Conservation (phyloP, 495 filamentous ascomycete species). For the Penicillium manginii region DNA sequence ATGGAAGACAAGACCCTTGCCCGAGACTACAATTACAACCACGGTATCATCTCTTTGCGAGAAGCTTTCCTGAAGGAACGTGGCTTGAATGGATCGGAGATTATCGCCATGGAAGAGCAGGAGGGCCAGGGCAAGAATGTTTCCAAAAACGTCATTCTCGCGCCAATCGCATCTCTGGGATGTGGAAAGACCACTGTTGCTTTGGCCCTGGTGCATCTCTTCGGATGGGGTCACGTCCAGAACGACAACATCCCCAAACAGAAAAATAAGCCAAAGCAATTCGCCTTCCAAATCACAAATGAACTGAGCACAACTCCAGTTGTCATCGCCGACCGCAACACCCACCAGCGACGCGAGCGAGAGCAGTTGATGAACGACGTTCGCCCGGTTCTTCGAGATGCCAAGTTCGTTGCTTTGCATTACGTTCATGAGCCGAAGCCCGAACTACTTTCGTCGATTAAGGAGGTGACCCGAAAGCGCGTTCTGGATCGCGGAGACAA, state of each 20-base stretch:
- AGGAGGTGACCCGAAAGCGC: conserved; percentile 73
- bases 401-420: conserved; percentile 85
- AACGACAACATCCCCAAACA: conserved; percentile 93
- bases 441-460: conserved; percentile 62
- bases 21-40: conserved; percentile 77
- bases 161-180: conserved; percentile 88
- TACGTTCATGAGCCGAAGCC: conserved; percentile 77
- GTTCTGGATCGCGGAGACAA: conserved; percentile 90
- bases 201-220: conserved; percentile 78
- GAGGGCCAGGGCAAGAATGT: conserved; percentile 45
- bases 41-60: conserved; percentile 92
- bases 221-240: conserved; percentile 92
- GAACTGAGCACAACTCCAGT: conserved; percentile 63
- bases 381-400: conserved; percentile 56
- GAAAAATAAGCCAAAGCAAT: conserved; percentile 68
- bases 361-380: conserved; percentile 85
- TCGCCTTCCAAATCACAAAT: conserved; percentile 67
- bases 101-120: conserved; percentile 65
- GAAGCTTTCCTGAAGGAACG: conserved; percentile 82
- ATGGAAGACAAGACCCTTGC: conserved; percentile 62
- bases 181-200: conserved; percentile 97
- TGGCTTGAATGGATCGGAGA: conserved; percentile 83
- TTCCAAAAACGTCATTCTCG: conserved; percentile 69
- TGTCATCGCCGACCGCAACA: conserved; percentile 93
- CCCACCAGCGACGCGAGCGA: conserved; percentile 84